phyloP scores from a whole-genome alignment of 1,284 basidiomycete species.

The Trametes sp. region DNA sequence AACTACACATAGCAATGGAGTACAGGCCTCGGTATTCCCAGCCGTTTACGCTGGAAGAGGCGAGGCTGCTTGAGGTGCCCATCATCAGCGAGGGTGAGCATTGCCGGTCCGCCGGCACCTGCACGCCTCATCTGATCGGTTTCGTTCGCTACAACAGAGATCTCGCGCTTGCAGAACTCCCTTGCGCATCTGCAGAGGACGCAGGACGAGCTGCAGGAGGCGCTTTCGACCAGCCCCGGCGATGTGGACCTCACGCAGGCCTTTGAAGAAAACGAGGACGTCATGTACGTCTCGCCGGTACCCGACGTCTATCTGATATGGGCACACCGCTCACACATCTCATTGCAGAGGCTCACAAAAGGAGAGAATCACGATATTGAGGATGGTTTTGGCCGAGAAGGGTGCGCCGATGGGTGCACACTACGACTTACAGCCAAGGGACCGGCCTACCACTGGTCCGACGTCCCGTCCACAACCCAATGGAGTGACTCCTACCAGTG shows the following conservation, averaged over 20 bases:
- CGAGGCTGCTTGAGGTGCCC: conserved; percentile 67
- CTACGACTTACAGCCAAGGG: conserved; percentile 45
- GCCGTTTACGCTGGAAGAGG: conserved; percentile 79
- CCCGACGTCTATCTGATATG: no score
- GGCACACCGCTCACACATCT: neutral
- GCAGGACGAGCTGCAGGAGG: conserved; percentile 63
- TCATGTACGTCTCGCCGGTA: conserved; percentile 52
- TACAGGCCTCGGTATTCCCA: conserved; percentile 72
- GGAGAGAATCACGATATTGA: conserved; percentile 72
- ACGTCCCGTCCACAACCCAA: neutral
- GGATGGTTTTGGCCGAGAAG: conserved; percentile 67
- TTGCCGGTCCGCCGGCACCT: neutral
- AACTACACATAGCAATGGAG: conserved; percentile 53
- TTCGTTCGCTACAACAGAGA: conserved; percentile 56
- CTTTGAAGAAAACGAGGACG: conserved; percentile 58
- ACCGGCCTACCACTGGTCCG: neutral
- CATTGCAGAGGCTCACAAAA: conserved; percentile 68
- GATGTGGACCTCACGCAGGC: conserved; percentile 58
- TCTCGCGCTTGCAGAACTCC: conserved; percentile 78
- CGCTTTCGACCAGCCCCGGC: conserved; percentile 44
- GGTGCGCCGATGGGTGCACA: conserved; percentile 54
- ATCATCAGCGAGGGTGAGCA: conserved; percentile 73
- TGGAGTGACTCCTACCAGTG: neutral
- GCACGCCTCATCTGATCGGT: conserved; percentile 20
- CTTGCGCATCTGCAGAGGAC: conserved; percentile 68